phyloP scores from a whole-genome alignment of 192 early-diverging fungal genomes.

The Coemansia umbellata region DNA sequence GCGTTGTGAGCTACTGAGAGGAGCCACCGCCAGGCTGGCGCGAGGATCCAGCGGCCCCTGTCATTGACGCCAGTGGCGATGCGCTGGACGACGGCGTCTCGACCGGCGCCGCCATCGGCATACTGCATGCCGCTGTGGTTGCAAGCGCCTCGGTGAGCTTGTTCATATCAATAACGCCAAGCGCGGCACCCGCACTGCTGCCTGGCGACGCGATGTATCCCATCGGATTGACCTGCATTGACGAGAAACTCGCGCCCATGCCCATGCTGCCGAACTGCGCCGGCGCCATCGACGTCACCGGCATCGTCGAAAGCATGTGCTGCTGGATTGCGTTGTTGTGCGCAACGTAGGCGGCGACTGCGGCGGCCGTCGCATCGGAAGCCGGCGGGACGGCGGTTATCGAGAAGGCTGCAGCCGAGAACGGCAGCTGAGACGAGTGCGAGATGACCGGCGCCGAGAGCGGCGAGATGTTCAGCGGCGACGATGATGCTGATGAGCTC shows the following conservation, averaged over 20 bases:
- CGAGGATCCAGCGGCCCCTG: no score
- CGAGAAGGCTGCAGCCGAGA: no score
- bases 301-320: no score
- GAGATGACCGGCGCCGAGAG: constrained; percentile 34
- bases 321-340: no score
- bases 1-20: constrained; percentile 1
- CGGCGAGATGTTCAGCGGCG: constrained; percentile 34
- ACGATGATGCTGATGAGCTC: constrained; percentile 8
- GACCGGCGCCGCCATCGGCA: no score
- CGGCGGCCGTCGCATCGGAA: constrained; percentile 1
- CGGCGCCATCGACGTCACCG: neutral
- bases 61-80: no score
- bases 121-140: no score
- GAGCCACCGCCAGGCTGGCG: no score
- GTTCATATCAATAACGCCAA: constrained; percentile 30
- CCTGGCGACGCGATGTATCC: constrained; percentile 4
- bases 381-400: constrained; percentile 2
- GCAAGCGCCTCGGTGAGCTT: constrained; percentile 36
- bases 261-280: neutral
- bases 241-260: neutral
- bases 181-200: constrained; percentile 1
- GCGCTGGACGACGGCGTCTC: no score
- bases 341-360: neutral
- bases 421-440: constrained; percentile 28
- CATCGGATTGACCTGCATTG: constrained; percentile 43